A percentile compares a stretch with the other conserved stretches of the same genome.
These are phyloP conservation scores for Immersiporthe knoxdaviesiana DNA, from an alignment of 2,329 filamentous ascomycete species.

Conservation along the genomic window DNA sequence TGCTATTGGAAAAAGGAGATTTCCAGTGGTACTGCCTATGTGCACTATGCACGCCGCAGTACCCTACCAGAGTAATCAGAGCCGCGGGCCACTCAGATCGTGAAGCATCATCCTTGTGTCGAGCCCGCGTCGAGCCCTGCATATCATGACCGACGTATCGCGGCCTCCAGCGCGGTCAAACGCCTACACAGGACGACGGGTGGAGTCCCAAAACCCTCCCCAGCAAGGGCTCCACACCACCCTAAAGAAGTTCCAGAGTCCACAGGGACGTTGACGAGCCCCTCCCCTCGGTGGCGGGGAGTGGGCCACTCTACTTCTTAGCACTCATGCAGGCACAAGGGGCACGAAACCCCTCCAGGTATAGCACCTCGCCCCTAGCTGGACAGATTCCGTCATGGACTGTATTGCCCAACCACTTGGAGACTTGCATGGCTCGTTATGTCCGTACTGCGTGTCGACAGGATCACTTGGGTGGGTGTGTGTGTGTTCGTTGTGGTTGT, in stretches of 20 bases:
- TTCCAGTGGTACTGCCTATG: neutral
- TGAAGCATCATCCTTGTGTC: neutral
- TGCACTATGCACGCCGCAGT: neutral
- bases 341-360: conserved; percentile 3
- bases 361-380: neutral
- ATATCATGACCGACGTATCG: neutral
- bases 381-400: neutral
- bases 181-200: neutral
- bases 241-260: conserved; percentile 5
- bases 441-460: neutral
- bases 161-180: neutral
- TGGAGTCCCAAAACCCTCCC: neutral
- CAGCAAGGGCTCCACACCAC: neutral
- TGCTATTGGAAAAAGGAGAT: neutral
- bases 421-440: neutral
- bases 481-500: neutral
- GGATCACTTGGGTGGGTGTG: neutral
- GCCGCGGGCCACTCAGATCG: neutral
- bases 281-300: neutral
- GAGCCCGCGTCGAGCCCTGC: conserved; percentile 6
- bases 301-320: neutral
- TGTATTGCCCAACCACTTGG: too few species aligned
- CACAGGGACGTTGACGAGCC: neutral
- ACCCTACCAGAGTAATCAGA: conserved; percentile 1
- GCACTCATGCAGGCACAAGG: conserved; percentile 7